Percentiles rank a stretch among this genome's conserved stretches.
Conservation (phyloP, 176 grass and related monocot species). For the bread wheat (Triticum aestivum) region IWGSC_CS_RefSeq_v2.1 NC_057808.1:490398909-490399408, state of each 20-base stretch:
- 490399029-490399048: slow-evolving; percentile 34
- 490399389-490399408: no score
- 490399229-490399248: neutral
- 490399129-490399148: neutral
- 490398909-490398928: slow-evolving; percentile 26
- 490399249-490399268: no score
- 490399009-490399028: neutral
- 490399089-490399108: neutral
- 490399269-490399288: no score
- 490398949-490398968: neutral
- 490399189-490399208: neutral
- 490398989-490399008: slow-evolving; percentile 14
- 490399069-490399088: slow-evolving; percentile 36
- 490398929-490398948: slow-evolving; percentile 21
- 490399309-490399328: no score
- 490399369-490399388: no score
- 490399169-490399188: no score
- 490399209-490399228: neutral
- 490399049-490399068: slow-evolving; percentile 21
- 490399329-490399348: no score
- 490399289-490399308: no score
- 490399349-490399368: no score
- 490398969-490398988: neutral
- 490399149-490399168: neutral
- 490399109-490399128: slow-evolving; percentile 32